Percentiles rank a stretch among this genome's conserved stretches.
phyloP scores from a whole-genome alignment of 495 filamentous ascomycete genomes.

The Opeltia flavorubescens region DNA sequence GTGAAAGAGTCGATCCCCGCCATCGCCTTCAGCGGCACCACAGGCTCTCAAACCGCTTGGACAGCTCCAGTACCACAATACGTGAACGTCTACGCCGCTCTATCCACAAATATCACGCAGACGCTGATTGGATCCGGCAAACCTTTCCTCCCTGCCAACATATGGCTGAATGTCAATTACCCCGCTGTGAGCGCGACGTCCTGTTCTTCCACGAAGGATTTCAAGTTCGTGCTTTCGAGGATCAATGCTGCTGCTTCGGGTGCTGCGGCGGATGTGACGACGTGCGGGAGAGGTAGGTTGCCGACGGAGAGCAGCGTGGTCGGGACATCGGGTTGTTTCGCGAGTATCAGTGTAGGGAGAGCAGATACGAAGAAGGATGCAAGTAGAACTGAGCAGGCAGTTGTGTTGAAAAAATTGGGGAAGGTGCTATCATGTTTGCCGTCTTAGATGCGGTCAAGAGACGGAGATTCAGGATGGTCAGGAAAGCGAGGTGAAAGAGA shows the following conservation, averaged over 20 bases:
- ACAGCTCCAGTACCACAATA: conserved; percentile 33
- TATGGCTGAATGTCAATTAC: conserved; percentile 58
- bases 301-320: conserved; percentile 42
- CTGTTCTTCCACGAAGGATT: conserved; percentile 33
- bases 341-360: conserved; percentile 48
- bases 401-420: conserved; percentile 40
- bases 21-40: conserved; percentile 47
- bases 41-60: conserved; percentile 36
- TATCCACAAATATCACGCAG: conserved; percentile 42
- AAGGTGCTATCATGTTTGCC: conserved; percentile 34
- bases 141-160: conserved; percentile 42
- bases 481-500: too few relatives aligned
- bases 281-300: conserved; percentile 39
- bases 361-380: conserved; percentile 44
- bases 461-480: too few relatives aligned
- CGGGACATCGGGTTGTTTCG: conserved; percentile 36
- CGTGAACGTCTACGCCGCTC: conserved; percentile 43
- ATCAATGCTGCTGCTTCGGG: conserved; percentile 37
- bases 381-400: conserved; percentile 36
- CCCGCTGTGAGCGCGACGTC: conserved; percentile 28
- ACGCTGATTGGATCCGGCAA: conserved; percentile 35
- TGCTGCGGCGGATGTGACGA: conserved; percentile 38
- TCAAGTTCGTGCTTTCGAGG: conserved; percentile 46
- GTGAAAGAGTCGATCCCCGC: conserved; percentile 42
- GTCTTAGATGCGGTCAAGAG: background rate